Evolutionary conservation across 1,139 yeast genomes (phyloP).

Genomic region (Yamadazyma membranifaciens): DNA sequence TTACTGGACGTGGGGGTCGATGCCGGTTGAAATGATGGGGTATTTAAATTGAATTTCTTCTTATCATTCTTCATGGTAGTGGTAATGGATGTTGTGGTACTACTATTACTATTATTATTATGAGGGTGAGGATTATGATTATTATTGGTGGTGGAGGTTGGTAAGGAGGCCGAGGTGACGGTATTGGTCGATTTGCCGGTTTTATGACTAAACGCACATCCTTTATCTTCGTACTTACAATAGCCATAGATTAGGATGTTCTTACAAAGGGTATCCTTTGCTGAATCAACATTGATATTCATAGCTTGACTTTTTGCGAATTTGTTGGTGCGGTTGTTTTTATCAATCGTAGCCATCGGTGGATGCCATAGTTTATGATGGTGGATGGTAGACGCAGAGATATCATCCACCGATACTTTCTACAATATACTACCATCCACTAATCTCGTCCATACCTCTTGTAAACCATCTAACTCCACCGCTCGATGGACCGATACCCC

Average conservation of each 20-base stretch:
- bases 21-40: conserved; percentile 66
- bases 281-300: conserved; percentile 51
- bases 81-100: conserved; percentile 10
- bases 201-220: conserved; percentile 76
- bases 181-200: conserved; percentile 8
- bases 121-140: neutral
- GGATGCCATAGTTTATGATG: no score
- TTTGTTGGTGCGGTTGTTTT: neutral
- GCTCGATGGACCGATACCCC: no score
- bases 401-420: no score
- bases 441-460: no score
- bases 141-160: conserved; percentile 7
- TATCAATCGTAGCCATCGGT: no score
- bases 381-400: no score
- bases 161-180: conserved; percentile 2
- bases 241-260: conserved; percentile 84
- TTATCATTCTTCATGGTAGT: conserved; percentile 8
- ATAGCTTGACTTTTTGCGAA: conserved; percentile 19
- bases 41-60: conserved; percentile 54
- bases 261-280: conserved; percentile 80
- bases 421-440: no score
- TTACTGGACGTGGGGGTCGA: conserved; percentile 35
- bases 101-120: no score
- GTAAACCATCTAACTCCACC: no score
- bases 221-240: conserved; percentile 86